Evolutionary conservation across 2,329 filamentous ascomycete species (phyloP).

Genomic region (Cladorrhinum sp.): DNA sequence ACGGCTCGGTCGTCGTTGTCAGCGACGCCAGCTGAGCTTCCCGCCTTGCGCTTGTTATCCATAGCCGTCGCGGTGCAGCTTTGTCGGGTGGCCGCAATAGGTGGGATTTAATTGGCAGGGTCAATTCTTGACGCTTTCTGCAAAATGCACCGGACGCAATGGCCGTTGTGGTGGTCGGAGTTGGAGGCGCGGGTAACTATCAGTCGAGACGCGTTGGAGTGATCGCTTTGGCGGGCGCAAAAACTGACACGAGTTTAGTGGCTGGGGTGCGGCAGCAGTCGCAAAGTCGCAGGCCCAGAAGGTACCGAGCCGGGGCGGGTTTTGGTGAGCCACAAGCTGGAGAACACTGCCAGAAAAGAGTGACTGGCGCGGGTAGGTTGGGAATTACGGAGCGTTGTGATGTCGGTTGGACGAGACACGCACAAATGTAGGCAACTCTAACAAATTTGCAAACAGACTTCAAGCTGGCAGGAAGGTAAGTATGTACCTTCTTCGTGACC

Average conservation of each 20-base stretch:
- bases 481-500: not conserved
- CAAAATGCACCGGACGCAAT: slow-evolving; percentile 20
- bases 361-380: not conserved
- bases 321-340: not conserved
- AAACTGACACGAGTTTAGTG: slow-evolving; percentile 20
- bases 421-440: not conserved
- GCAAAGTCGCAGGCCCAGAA: not conserved
- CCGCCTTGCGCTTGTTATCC: slow-evolving; percentile 57
- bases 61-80: slow-evolving; percentile 35
- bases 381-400: not conserved
- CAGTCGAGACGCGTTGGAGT: slow-evolving; percentile 21
- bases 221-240: slow-evolving; percentile 18
- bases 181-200: slow-evolving; percentile 14
- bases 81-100: not conserved
- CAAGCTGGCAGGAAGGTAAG: not conserved
- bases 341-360: not conserved
- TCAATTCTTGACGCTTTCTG: not conserved
- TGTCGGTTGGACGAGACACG: not conserved
- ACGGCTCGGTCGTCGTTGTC: slow-evolving; percentile 52
- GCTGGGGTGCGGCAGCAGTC: not conserved
- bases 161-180: slow-evolving; percentile 14
- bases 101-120: slow-evolving; percentile 2
- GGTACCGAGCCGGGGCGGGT: not conserved
- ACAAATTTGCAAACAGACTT: not conserved
- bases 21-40: slow-evolving; percentile 39